Percentiles rank a stretch among this genome's conserved stretches.
phyloP scores from a whole-genome alignment of 2,329 filamentous ascomycete species.

The Zalaria sp. region DNA sequence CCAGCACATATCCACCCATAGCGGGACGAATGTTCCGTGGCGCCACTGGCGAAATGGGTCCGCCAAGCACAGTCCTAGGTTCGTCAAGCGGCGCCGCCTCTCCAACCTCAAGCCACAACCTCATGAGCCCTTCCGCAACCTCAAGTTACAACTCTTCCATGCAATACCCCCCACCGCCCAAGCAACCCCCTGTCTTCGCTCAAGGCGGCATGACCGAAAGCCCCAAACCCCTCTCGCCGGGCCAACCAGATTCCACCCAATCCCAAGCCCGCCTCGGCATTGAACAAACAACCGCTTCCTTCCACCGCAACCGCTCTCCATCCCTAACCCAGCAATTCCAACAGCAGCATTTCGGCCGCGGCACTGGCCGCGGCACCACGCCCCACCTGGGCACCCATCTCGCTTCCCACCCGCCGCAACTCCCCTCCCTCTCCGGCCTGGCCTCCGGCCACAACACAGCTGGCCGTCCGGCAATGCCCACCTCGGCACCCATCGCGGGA shows the following conservation, averaged over 20 bases:
- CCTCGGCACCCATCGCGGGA: slow-evolving; percentile 8
- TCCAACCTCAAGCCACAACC: slow-evolving; percentile 20
- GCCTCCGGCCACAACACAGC: slow-evolving; percentile 11
- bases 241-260: slow-evolving; percentile 22
- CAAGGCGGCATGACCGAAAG: slow-evolving; percentile 65
- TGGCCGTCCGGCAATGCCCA: slow-evolving; percentile 8
- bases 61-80: slow-evolving; percentile 19
- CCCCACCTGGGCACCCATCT: slow-evolving; percentile 28
- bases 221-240: slow-evolving; percentile 69
- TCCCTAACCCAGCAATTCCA: slow-evolving; percentile 51
- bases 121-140: slow-evolving; percentile 21
- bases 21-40: slow-evolving; percentile 20
- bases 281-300: slow-evolving; percentile 24
- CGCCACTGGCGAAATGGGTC: slow-evolving; percentile 15
- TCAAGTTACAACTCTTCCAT: slow-evolving; percentile 3
- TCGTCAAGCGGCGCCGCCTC: slow-evolving; percentile 16
- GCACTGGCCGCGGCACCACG: slow-evolving; percentile 40
- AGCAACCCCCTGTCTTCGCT: slow-evolving; percentile 46
- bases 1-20: slow-evolving; percentile 65
- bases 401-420: slow-evolving; percentile 14
- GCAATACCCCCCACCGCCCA: slow-evolving; percentile 14
- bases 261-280: slow-evolving; percentile 40
- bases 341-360: slow-evolving; percentile 48
- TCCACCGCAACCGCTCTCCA: slow-evolving; percentile 47
- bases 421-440: slow-evolving; percentile 26